Conservation (phyloP, 2,329 filamentous ascomycete species). For the Talaromyces sp. region DNA sequence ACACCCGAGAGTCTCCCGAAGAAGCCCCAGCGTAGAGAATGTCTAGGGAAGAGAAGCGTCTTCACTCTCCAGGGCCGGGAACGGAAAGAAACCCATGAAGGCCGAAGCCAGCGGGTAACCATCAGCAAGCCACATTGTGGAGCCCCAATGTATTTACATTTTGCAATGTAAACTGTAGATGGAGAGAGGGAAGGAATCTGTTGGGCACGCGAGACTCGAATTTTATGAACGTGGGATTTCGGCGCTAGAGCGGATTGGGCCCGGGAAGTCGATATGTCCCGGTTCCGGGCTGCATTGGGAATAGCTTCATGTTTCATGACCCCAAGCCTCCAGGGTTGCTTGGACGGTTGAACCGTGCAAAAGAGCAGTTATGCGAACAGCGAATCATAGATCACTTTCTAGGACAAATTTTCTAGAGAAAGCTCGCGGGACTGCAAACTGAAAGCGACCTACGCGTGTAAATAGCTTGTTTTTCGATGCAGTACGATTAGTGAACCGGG, state of each 20-base stretch:
- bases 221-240: conserved; percentile 1
- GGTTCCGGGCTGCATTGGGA: no score
- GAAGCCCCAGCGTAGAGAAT: conserved; percentile 14
- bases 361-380: no score
- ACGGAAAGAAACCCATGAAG: conserved; percentile 24
- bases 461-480: no score
- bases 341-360: no score
- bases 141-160: conserved; percentile 23
- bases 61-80: conserved; percentile 26
- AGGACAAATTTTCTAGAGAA: no score
- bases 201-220: not conserved
- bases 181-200: conserved; percentile 8
- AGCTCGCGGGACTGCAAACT: no score
- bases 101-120: conserved; percentile 21
- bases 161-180: conserved; percentile 22
- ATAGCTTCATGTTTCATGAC: not conserved
- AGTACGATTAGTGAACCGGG: no score
- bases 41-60: conserved; percentile 18
- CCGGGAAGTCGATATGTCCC: no score
- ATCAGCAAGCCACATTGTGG: conserved; percentile 26
- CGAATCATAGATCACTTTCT: no score
- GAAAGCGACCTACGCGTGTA: no score
- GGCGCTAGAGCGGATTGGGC: not conserved
- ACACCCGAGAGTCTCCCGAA: conserved; percentile 6
- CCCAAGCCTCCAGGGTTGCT: not conserved